Conservation (phyloP, 2,329 filamentous ascomycete species). For the Exophiala viscosa region DNA sequence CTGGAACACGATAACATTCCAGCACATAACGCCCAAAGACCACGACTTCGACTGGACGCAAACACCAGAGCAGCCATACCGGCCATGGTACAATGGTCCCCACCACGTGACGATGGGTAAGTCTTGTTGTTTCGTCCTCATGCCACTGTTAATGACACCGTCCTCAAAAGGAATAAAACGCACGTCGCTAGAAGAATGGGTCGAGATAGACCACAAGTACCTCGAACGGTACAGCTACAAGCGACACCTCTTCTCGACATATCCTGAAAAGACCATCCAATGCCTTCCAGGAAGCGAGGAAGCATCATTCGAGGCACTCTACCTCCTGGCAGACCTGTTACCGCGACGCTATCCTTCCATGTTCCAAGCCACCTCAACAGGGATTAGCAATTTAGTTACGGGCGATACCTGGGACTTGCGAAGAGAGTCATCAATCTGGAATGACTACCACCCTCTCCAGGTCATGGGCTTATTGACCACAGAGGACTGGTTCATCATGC, state of each 20-base stretch:
- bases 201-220: slow-evolving; percentile 3
- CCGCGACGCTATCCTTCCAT: slow-evolving; percentile 2
- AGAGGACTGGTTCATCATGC: slow-evolving; percentile 8
- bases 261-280: slow-evolving; percentile 3
- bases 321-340: not conserved
- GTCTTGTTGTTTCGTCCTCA: not conserved
- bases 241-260: not conserved
- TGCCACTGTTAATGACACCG: no score
- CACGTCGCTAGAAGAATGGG: not conserved
- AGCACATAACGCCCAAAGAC: not conserved
- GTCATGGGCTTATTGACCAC: slow-evolving; percentile 4
- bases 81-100: slow-evolving; percentile 6
- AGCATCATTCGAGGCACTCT: slow-evolving; percentile 4
- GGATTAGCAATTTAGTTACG: slow-evolving; percentile 3
- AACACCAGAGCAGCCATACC: slow-evolving; percentile 1
- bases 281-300: not conserved
- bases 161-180: not conserved
- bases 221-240: slow-evolving; percentile 3
- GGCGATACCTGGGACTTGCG: slow-evolving; percentile 3
- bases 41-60: slow-evolving; percentile 4
- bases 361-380: not conserved
- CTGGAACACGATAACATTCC: not conserved
- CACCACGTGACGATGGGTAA: slow-evolving; percentile 6
- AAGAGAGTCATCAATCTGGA: not conserved
- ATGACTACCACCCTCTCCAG: slow-evolving; percentile 1